A percentile compares a stretch with the other conserved stretches of the same genome.
Evolutionary conservation across 1,139 yeast genomes (phyloP).

Genomic region (Tardiomyces digboiensis): DNA sequence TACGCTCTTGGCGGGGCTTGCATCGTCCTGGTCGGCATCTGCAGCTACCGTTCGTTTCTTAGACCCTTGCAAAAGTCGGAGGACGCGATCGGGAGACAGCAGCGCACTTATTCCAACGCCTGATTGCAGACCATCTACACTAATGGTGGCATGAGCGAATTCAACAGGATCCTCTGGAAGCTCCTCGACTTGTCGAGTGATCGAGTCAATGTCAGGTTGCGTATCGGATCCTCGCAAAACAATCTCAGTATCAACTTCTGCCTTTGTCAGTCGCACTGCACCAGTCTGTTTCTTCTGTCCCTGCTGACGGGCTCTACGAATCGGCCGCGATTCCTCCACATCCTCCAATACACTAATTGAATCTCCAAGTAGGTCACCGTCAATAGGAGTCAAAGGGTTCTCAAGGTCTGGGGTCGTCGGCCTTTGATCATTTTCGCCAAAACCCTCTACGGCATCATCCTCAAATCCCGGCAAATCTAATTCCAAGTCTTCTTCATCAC

Average conservation of each 20-base stretch:
- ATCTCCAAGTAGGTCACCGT: conserved; percentile 10
- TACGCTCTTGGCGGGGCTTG: background rate
- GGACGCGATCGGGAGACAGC: background rate
- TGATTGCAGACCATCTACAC: conserved; percentile 4
- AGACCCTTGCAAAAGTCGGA: too few relatives aligned
- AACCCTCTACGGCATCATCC: background rate
- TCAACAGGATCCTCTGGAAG: conserved; percentile 11
- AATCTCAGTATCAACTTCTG: conserved; percentile 6
- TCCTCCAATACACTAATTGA: conserved; percentile 1
- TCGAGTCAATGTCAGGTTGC: conserved; percentile 7
- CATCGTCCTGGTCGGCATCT: background rate
- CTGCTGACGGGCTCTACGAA: too few relatives aligned
- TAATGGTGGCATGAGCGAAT: conserved; percentile 5
- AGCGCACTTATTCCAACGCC: background rate
- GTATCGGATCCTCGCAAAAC: conserved; percentile 6
- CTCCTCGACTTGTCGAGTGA: conserved; percentile 7
- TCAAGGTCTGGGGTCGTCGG: conserved; percentile 4
- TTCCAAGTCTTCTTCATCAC: conserved; percentile 20
- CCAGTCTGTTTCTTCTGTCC: background rate
- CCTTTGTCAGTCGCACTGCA: background rate
- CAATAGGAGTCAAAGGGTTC: conserved; percentile 11
- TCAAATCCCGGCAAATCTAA: conserved; percentile 13
- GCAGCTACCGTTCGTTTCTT: background rate
- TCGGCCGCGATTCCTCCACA: background rate
- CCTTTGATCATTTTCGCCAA: conserved; percentile 2